Percentiles rank a stretch among this genome's conserved stretches.
These are phyloP conservation scores for Mimosa pudica DNA, from an alignment of 306 rosid species.

Conservation along the genomic window DNA sequence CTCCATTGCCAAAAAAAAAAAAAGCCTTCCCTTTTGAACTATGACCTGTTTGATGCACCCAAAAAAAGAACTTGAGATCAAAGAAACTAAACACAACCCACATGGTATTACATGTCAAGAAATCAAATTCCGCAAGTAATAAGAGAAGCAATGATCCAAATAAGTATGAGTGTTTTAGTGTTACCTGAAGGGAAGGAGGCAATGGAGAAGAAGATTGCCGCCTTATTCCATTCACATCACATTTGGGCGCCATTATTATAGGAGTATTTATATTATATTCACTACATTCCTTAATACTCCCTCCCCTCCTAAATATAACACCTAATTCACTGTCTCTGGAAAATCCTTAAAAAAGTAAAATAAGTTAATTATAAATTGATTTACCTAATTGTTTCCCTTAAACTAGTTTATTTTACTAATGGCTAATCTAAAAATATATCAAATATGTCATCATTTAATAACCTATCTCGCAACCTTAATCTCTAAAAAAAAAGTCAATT, in stretches of 20 bases:
- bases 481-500: too few species aligned
- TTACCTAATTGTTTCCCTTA: too few species aligned
- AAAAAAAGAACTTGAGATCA: constrained; percentile 1
- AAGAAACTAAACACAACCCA: neutral
- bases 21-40: constrained; percentile 38
- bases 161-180: neutral
- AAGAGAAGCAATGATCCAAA: neutral
- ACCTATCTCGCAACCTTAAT: too few species aligned
- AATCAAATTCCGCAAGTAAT: neutral
- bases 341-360: too few species aligned
- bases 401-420: too few species aligned
- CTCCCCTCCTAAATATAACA: too few species aligned
- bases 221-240: constrained; percentile 40
- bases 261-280: too few species aligned
- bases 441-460: too few species aligned
- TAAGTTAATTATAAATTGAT: too few species aligned
- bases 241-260: neutral
- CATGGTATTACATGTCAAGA: neutral
- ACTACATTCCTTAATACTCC: too few species aligned
- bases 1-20: constrained; percentile 55
- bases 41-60: constrained; percentile 36
- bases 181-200: constrained; percentile 39
- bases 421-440: too few species aligned
- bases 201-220: constrained; percentile 40
- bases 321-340: too few species aligned